Conservation (phyloP, 352 stramenopile species). For the Phytophthora capsici region DNA sequence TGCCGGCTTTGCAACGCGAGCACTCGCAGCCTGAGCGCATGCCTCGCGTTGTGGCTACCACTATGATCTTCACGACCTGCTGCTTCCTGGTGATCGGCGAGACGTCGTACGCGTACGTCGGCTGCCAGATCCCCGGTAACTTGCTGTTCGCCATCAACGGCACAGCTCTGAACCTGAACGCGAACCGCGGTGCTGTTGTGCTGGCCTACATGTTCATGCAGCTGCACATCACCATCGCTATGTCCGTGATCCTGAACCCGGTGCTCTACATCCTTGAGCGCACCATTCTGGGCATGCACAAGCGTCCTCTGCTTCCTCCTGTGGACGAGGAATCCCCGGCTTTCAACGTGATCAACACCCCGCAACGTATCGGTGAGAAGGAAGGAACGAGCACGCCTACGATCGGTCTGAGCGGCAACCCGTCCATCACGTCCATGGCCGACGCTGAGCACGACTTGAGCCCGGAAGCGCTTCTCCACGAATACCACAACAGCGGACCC, state of each 20-base stretch:
- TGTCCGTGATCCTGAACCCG: conserved; percentile 65
- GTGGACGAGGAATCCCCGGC: conserved; percentile 42
- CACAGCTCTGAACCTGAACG: conserved; percentile 47
- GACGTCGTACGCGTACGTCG: conserved; percentile 50
- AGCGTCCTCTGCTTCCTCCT: conserved; percentile 34
- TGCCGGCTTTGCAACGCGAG: conserved; percentile 67
- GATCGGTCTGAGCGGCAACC: conserved; percentile 6
- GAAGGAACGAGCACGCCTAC: conserved; percentile 14
- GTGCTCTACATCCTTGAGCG: conserved; percentile 69
- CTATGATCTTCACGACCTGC: conserved; percentile 51
- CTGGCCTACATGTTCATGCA: conserved; percentile 72
- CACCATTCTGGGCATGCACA: conserved; percentile 64
- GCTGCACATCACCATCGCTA: conserved; percentile 67
- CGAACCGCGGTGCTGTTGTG: conserved; percentile 56
- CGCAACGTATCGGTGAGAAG: conserved; percentile 22
- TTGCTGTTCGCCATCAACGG: conserved; percentile 64
- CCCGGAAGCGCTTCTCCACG: conserved; percentile 31
- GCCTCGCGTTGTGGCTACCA: conserved; percentile 56
- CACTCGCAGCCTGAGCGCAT: conserved; percentile 70
- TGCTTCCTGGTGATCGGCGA: conserved; percentile 62
- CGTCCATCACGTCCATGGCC: conserved; percentile 37
- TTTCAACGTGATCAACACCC: conserved; percentile 35
- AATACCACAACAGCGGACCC: conserved; percentile 42
- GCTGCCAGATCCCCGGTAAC: conserved; percentile 70
- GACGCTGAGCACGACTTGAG: conserved; percentile 40